Base-by-base conservation (phyloP, 768 basidiomycete genomes). In the Pulveroboletus sp. region DNA sequence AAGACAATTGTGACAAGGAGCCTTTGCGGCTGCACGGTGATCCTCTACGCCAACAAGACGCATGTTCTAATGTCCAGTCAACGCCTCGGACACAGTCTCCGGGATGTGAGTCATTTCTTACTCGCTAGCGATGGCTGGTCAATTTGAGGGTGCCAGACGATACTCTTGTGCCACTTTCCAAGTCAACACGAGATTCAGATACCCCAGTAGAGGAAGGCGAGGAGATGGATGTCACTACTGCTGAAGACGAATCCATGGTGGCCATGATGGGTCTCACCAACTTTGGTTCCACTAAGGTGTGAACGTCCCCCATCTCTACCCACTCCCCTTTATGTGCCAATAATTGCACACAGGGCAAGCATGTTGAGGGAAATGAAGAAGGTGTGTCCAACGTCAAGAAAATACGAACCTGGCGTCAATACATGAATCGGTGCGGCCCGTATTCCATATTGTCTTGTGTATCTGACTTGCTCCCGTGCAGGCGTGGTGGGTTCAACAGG, bases 321-420 rank as follows among this genome's bases (percentile, higher is more conserved):
- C 21, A n/a, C n/a, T 9, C 18, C 28, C 28, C 31, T 27, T 37
- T 39, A 3, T 39, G 48, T 47, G 3, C 35, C 24, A 33, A 57
- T 41, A 31, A 42, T 35, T 41, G n/a, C 8, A 21, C 43, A 36
- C 39, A 92, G 91, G 86, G 86, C 38, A 89, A 88, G 62, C 79
- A 76, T 41, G 89, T 93, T 32, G 73, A 78, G 33, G 89, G 92
- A 21, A 93, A 95, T 52, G 86, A 94, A 69, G 85, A 87, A 54
- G 87, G 85, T 39, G 60, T 52, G 33, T 77, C 74, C 32, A 68
- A 80, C 47, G 69, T 86, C 58, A 93, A 89, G 77, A 93, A 91
- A 71, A 80, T 80, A 49, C 76, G 92, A 53, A 94, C 91, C 24
- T 95, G 93, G 94, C 77, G 93, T 56, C 95, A 98, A 69, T 99